These are phyloP conservation scores for Pneumocystis carinii DNA, from an alignment of 1,139 yeast species.

Conservation along the genomic window DNA sequence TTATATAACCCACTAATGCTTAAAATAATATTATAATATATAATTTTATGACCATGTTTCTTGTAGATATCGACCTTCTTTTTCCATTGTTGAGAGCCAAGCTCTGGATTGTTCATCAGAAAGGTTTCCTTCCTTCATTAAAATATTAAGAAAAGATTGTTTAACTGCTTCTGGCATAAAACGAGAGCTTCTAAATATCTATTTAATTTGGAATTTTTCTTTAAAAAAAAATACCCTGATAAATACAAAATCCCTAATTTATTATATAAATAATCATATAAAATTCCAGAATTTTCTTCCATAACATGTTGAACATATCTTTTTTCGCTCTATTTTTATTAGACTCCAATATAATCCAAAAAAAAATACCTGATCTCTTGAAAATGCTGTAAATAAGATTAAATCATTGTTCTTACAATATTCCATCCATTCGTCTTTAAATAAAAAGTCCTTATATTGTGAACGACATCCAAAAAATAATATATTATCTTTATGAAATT, in stretches of 20 bases:
- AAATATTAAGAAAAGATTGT: constrained; percentile 49
- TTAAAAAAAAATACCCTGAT: neutral
- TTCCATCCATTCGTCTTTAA: constrained; percentile 38
- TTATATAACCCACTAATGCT: neutral
- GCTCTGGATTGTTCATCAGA: constrained; percentile 35
- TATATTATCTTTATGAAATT: constrained; percentile 13
- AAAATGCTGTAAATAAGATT: constrained; percentile 41
- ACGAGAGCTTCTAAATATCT: constrained; percentile 80
- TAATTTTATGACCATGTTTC: constrained; percentile 59
- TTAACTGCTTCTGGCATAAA: constrained; percentile 88
- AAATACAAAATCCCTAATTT: constrained; percentile 31
- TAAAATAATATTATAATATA: neutral
- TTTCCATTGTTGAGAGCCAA: constrained; percentile 47
- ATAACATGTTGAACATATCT: constrained; percentile 66
- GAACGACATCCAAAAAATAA: constrained; percentile 69
- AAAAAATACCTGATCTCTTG: constrained; percentile 35
- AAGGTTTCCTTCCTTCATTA: constrained; percentile 31
- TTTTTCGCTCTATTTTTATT: constrained; percentile 14
- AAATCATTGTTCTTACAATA: constrained; percentile 26
- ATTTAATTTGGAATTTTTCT: constrained; percentile 29
- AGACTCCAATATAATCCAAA: constrained; percentile 1
- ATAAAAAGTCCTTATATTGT: constrained; percentile 52
- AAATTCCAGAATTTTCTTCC: constrained; percentile 33
- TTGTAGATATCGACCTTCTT: constrained; percentile 55
- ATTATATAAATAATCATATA: constrained; percentile 42